Base-by-base conservation (phyloP, 805 yeast species). In the Suhomyces sp. region DNA sequence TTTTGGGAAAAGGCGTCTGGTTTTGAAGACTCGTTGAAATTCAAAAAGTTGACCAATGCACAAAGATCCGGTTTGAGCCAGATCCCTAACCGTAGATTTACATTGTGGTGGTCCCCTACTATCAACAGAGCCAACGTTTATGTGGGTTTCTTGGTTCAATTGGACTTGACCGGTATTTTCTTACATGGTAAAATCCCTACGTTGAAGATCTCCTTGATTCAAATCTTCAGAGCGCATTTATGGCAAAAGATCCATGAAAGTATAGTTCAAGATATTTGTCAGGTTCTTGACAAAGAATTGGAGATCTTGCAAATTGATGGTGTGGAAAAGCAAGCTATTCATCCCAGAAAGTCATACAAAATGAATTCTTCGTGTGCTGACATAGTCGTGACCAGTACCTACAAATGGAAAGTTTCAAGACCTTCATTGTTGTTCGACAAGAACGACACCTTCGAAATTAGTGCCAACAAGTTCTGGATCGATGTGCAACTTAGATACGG, bases 61-160 rank as follows among this genome's bases (percentile, higher is more conserved):
- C 99, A 94, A 75, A 79, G 99, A 63, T 87, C 97, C 4, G 99
- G 99, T 66, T 79, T 94, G 58, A 89, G 96, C 64, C 99, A 94
- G 72, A 93, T 94, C 63, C 99, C 99, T 3, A 94, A 94, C 66
- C 86, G 99, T 67, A 81, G 99, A 46, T 94, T 94, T 66, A 94
- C 99, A 0, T 74, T 94, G 29, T 94, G 99, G 99, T 94, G 99
- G 99, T 91, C 97, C 0, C 99, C 99, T 5, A 94, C 99, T 0
- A 94, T 94, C 62, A 94, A 94, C 64, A 82, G 99, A 58, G 99
- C 99, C 5, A 94, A 94, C 65, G 98, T 94, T 24, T 94, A 94
- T 65, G 97, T 94, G 53, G 99, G 99, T 26, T 94, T 94, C 74
- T 77, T 92, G 64, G 99, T 94, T 27, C 99, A 94, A 67, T 77